Evolutionary conservation across 164 flowering plant genomes (phyloP).

Genomic region (Vitis cinerea): DNA sequence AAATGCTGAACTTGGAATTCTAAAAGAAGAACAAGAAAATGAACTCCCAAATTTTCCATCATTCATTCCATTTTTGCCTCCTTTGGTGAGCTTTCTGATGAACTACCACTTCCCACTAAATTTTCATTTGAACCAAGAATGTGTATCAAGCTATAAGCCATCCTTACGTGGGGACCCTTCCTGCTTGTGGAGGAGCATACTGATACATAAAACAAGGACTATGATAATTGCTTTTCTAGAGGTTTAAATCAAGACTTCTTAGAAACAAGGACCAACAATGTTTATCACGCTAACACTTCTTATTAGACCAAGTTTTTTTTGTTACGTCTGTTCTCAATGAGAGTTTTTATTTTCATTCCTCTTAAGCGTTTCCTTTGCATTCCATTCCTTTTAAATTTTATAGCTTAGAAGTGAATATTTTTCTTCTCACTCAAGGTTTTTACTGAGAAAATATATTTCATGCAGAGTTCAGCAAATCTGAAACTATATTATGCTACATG

Average conservation of each 20-base stretch:
- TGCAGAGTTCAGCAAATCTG: constrained; percentile 80
- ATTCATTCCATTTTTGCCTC: constrained; percentile 96
- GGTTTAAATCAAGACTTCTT: no score
- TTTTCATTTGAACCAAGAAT: neutral
- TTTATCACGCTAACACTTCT: no score
- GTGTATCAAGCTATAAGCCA: neutral
- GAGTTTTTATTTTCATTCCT: no score
- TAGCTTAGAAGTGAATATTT: neutral
- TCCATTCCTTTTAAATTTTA: no score
- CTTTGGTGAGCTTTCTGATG: constrained; percentile 54
- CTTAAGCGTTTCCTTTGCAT: no score
- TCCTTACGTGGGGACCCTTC: no score
- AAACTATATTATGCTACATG: constrained; percentile 83
- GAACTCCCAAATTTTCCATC: constrained; percentile 94
- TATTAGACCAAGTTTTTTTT: no score
- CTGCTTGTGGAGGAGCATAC: no score
- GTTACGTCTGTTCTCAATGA: no score
- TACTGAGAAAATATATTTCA: constrained; percentile 8
- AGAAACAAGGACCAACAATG: no score
- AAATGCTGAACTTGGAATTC: constrained; percentile 69
- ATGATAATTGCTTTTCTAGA: no score
- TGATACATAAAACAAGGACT: no score
- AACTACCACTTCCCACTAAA: neutral
- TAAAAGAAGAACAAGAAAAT: constrained; percentile 59
- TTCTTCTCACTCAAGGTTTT: constrained; percentile 1